Evolutionary conservation across 148 eudicot genomes (phyloP).

Genomic region (Oxyria digyna): DNA sequence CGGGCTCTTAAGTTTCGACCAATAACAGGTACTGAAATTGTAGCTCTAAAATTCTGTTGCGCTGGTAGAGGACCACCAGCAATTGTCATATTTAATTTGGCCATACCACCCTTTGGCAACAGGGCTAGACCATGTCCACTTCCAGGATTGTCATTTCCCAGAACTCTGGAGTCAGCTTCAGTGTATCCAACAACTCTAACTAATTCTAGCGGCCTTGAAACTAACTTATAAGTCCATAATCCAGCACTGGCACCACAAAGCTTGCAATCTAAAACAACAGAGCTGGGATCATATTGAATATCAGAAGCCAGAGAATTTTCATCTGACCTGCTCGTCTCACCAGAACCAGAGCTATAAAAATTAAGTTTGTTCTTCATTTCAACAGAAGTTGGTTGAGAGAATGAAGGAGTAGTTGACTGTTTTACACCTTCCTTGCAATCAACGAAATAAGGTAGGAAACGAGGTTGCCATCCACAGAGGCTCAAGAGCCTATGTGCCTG

Average conservation of each 20-base stretch:
- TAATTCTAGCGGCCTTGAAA: slow-evolving; percentile 44
- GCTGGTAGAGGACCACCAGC: slow-evolving; percentile 93
- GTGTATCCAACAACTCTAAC: slow-evolving; percentile 42
- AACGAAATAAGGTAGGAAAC: slow-evolving; percentile 60
- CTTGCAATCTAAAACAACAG: slow-evolving; percentile 53
- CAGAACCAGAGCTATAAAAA: slow-evolving; percentile 30
- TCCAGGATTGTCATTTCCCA: slow-evolving; percentile 15
- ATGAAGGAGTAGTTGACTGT: slow-evolving; percentile 16
- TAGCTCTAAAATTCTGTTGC: slow-evolving; percentile 68
- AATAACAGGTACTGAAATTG: slow-evolving; percentile 70
- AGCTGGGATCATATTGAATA: slow-evolving; percentile 32
- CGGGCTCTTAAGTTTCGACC: slow-evolving; percentile 79
- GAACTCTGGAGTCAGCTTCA: slow-evolving; percentile 22
- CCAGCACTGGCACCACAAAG: slow-evolving; percentile 63
- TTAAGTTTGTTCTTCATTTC: slow-evolving; percentile 28
- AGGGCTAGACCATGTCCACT: slow-evolving; percentile 17
- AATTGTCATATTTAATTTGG: slow-evolving; percentile 50
- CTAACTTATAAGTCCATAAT: slow-evolving; percentile 47
- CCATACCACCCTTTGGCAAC: slow-evolving; percentile 14
- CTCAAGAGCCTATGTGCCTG: slow-evolving; percentile 85
- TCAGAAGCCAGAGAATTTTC: slow-evolving; percentile 18
- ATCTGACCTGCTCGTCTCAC: slow-evolving; percentile 16
- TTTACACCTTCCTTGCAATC: slow-evolving; percentile 37
- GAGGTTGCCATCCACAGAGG: slow-evolving; percentile 96
- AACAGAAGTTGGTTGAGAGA: slow-evolving; percentile 18